Conservation (phyloP, 140 eudicot genomes). For the Senecio squalidus region DNA sequence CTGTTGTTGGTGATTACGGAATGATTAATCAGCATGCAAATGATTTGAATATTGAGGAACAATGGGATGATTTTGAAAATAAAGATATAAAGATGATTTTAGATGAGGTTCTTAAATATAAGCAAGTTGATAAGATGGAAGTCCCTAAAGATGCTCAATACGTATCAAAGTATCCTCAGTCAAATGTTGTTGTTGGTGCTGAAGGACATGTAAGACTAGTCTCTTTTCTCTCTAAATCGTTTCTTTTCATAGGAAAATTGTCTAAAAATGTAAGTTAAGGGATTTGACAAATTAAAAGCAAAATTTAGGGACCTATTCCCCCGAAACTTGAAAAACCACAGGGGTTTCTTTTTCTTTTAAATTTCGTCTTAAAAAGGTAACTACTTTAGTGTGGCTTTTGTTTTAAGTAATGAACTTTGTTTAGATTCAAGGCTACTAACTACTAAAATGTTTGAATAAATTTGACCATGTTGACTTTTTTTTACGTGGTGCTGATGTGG, state of each 20-base stretch:
- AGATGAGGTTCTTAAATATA: conserved; percentile 56
- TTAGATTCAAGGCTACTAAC: no score
- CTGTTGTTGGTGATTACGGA: neutral
- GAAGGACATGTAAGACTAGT: conserved; percentile 36
- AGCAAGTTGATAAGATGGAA: conserved; percentile 44
- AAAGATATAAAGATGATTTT: conserved; percentile 41
- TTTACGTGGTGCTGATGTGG: no score
- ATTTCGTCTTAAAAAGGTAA: no score
- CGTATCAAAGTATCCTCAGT: conserved; percentile 26
- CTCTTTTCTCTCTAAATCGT: neutral
- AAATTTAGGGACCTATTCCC: neutral
- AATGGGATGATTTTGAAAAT: conserved; percentile 82
- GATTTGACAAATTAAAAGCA: neutral
- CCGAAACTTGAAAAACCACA: neutral
- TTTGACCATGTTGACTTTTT: no score
- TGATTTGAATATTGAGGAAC: conserved; percentile 24
- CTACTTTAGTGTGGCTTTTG: neutral
- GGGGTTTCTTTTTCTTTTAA: no score
- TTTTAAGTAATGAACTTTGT: neutral
- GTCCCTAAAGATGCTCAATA: conserved; percentile 26
- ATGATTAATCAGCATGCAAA: conserved; percentile 9
- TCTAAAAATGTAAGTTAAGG: neutral
- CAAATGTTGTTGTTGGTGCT: conserved; percentile 32
- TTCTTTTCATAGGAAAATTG: neutral
- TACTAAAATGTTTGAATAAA: no score